These are phyloP conservation scores for Ogataea nonfermentans DNA, from an alignment of 805 yeast species.

Conservation along the genomic window DNA sequence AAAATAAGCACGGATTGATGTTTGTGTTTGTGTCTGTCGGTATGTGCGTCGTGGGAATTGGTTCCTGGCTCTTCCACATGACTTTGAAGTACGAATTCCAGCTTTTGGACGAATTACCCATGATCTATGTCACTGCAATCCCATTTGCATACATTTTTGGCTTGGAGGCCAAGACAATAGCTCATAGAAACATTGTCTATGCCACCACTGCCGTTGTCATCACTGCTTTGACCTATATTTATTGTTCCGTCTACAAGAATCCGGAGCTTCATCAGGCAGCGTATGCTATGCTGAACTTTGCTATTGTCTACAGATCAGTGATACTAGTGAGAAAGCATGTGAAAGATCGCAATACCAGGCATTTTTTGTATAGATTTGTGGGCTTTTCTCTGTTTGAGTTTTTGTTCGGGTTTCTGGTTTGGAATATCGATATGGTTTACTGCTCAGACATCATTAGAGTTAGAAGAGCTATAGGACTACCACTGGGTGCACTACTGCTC, in stretches of 20 bases:
- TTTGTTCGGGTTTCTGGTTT: constrained; percentile 66
- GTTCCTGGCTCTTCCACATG: constrained; percentile 95
- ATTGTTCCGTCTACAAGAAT: constrained; percentile 50
- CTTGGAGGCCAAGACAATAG: constrained; percentile 17
- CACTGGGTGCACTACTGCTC: constrained; percentile 68
- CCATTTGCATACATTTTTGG: constrained; percentile 52
- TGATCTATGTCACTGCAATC: constrained; percentile 93
- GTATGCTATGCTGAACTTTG: constrained; percentile 68
- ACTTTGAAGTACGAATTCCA: constrained; percentile 84
- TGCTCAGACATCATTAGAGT: constrained; percentile 58
- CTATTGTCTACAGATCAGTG: constrained; percentile 59
- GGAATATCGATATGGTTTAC: constrained; percentile 83
- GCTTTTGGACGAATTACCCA: constrained; percentile 87
- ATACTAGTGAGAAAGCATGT: constrained; percentile 53
- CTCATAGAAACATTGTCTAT: constrained; percentile 15
- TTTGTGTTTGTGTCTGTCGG: constrained; percentile 71
- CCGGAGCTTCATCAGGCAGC: constrained; percentile 86
- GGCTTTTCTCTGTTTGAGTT: constrained; percentile 59
- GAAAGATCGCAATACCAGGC: constrained; percentile 43
- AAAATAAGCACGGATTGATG: constrained; percentile 63
- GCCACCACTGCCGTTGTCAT: constrained; percentile 15
- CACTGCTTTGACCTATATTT: constrained; percentile 41
- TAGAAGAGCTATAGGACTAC: constrained; percentile 69
- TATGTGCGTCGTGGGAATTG: constrained; percentile 82
- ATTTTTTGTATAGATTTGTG: constrained; percentile 56